Evolutionary conservation across 768 basidiomycete genomes (phyloP).

Genomic region (Cystofilobasidium macerans): DNA sequence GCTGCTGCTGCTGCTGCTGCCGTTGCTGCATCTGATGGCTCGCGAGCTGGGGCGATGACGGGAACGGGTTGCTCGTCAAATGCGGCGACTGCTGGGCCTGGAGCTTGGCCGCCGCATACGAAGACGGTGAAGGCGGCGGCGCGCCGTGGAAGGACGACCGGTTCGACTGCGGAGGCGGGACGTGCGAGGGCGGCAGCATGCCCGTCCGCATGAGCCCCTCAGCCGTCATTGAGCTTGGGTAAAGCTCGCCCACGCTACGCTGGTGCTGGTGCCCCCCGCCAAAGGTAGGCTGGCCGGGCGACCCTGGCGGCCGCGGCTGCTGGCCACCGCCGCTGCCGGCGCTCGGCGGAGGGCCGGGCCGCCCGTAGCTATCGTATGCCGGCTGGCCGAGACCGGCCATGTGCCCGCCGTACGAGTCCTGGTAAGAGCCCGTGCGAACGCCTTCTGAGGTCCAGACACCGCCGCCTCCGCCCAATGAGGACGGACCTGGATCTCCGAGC

Average conservation of each 20-base stretch:
- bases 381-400: not conserved
- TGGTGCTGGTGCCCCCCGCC: not conserved
- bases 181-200: not conserved
- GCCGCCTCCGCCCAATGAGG: not conserved
- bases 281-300: not conserved
- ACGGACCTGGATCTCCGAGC: slow-evolving; percentile 1
- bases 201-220: slow-evolving; percentile 5
- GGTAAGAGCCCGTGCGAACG: not conserved
- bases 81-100: not conserved
- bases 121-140: not conserved
- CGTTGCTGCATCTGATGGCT: not conserved
- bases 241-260: slow-evolving; percentile 14
- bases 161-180: not conserved
- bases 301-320: not conserved
- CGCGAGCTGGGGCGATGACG: not conserved
- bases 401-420: not conserved
- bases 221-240: slow-evolving; percentile 10
- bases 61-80: not conserved
- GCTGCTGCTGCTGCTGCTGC: not conserved
- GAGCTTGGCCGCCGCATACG: not conserved
- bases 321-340: not conserved
- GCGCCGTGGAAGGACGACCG: slow-evolving; percentile 1
- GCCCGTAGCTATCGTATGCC: not conserved
- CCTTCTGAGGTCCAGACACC: not conserved
- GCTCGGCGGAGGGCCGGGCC: not conserved